Evolutionary conservation across 257 asterid genomes (phyloP), one percentile per base, ranked within the genome.

Genomic region (Craterostigma plantagineum): DNA sequence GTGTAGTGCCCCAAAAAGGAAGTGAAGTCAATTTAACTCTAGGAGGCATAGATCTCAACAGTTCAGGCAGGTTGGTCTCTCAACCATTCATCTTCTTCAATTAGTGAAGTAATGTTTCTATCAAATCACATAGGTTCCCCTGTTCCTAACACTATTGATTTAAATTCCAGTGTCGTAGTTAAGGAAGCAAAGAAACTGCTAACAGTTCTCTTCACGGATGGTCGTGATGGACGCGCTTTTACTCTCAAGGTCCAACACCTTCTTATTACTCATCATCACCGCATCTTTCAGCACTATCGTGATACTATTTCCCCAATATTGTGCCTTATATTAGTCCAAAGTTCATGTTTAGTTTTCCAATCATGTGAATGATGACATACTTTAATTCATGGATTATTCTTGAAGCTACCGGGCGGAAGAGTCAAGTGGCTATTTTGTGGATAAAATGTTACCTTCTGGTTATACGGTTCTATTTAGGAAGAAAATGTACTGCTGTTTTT

Each of bases 11-110:
- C 53, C 91, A 66, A 59, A 90, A 73, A 62, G 79, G 77, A 16
- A 64, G 81, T 2, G 99, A 90, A 70, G 92, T 69, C 47, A 90
- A 90, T 66, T 69, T 83, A 65, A 90, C 99, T 42, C 99, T 90
- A 58, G 99, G 99, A 54, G 99, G 99, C 56, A 90, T 90, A 60
- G 99, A 90, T 63, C 96, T 90, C 77, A 90, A 83, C 83, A 90
- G 99, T 71, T 90, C 99, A 75, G 99, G 95, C 83, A 90, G 99
- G 99, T 90, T 75, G 81, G 87, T 60, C 55, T 64, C 55, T 57
- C 55, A 34, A 45, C 34, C 6, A 3, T 40, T 40, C 8, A 9
- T 54, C 41, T 46, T 30, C 39, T 45, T 52, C 23, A 8, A 61
- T 45, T 10, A 30, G 50, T 47, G 16, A 30, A 33, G 4, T 23